A percentile compares a stretch with the other conserved stretches of the same genome.
Evolutionary conservation across 192 early-diverging fungal genomes (phyloP).

Genomic region (Pilaira anomala): DNA sequence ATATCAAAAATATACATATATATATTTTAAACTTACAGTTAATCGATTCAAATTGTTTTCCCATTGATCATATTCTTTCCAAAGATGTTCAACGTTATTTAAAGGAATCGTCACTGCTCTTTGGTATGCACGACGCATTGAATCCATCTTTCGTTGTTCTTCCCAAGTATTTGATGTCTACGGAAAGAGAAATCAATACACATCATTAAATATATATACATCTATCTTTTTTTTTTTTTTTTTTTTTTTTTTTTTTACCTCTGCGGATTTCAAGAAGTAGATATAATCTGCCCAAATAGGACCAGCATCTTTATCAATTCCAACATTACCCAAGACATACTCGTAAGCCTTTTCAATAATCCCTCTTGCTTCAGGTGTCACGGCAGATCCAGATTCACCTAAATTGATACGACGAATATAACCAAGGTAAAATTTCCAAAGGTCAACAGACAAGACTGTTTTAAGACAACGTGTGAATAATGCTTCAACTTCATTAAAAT

Average conservation of each 20-base stretch:
- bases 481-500: constrained; percentile 74
- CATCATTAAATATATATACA: too few relatives aligned
- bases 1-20: background rate
- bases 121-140: constrained; percentile 80
- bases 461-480: constrained; percentile 81
- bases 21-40: constrained; percentile 48
- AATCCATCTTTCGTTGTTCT: constrained; percentile 87
- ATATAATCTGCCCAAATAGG: constrained; percentile 88
- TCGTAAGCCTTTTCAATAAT: constrained; percentile 84
- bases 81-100: constrained; percentile 85
- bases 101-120: constrained; percentile 84
- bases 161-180: constrained; percentile 69
- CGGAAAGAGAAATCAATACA: background rate
- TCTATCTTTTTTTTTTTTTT: too few relatives aligned
- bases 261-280: constrained; percentile 68
- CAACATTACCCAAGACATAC: constrained; percentile 84
- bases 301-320: constrained; percentile 85
- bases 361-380: constrained; percentile 57
- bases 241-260: constrained; percentile 30
- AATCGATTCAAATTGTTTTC: constrained; percentile 83
- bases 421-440: constrained; percentile 86
- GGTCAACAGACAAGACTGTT: constrained; percentile 78
- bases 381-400: constrained; percentile 44
- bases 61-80: constrained; percentile 94
- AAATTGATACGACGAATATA: constrained; percentile 79